Percentiles rank a stretch among this genome's conserved stretches.
These are phyloP conservation scores for Coleophoma cylindrospora DNA, from an alignment of 2,329 filamentous ascomycete genomes.

Conservation along the genomic window DNA sequence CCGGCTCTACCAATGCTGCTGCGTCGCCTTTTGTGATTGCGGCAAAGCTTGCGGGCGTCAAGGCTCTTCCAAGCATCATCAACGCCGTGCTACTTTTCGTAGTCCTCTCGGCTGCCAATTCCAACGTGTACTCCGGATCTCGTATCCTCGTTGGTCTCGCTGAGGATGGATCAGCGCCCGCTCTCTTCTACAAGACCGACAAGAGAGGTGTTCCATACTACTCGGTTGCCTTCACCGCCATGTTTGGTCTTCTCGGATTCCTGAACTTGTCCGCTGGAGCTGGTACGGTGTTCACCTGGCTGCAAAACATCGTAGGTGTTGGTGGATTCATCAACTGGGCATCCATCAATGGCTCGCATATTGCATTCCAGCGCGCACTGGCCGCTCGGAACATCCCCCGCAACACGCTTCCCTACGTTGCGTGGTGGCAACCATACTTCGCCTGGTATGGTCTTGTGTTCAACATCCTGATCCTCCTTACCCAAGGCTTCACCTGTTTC, in stretches of 20 bases:
- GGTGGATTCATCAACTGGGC: constrained; percentile 69
- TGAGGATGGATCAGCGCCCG: constrained; percentile 57
- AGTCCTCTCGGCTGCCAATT: constrained; percentile 74
- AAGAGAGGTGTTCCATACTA: constrained; percentile 56
- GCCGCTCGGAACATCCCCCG: constrained; percentile 51
- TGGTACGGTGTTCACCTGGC: constrained; percentile 63
- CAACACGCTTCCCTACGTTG: constrained; percentile 52
- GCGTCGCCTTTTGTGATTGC: constrained; percentile 56
- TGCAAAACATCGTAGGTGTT: constrained; percentile 65
- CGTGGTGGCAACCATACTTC: constrained; percentile 58
- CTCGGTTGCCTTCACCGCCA: constrained; percentile 50
- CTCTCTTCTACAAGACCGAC: constrained; percentile 54
- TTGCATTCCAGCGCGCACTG: constrained; percentile 61
- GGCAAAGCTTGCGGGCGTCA: constrained; percentile 61
- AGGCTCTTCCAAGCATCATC: constrained; percentile 62
- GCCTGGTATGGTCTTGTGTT: constrained; percentile 63
- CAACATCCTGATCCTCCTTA: constrained; percentile 58
- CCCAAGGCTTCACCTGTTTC: constrained; percentile 65
- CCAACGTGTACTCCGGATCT: constrained; percentile 69
- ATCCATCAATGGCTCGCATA: constrained; percentile 58
- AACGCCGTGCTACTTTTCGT: constrained; percentile 75
- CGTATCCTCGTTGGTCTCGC: constrained; percentile 65
- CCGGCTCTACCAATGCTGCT: constrained; percentile 47
- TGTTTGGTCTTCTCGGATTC: constrained; percentile 61
- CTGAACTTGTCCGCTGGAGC: constrained; percentile 58